Percentiles rank a stretch among this genome's conserved stretches.
These are phyloP conservation scores for Dictyostelium citrinum DNA, from an alignment of 78 protist species.

Conservation along the genomic window DNA sequence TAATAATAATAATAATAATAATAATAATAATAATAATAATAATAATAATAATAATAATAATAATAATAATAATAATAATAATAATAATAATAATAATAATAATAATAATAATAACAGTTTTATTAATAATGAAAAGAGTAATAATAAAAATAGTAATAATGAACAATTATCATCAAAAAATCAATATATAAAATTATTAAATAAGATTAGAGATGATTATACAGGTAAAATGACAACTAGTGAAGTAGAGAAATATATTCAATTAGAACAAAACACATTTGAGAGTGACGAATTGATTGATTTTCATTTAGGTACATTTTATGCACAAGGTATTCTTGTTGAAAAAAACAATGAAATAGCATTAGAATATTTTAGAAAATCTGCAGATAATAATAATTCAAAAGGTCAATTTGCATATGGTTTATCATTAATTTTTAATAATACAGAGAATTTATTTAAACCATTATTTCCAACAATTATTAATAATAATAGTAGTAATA, in stretches of 20 bases:
- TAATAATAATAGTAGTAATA: not conserved
- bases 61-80: too few relatives aligned
- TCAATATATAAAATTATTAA: not conserved
- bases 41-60: too few relatives aligned
- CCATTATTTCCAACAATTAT: constrained; percentile 32
- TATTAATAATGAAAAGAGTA: too few relatives aligned
- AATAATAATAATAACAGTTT: too few relatives aligned
- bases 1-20: too few relatives aligned
- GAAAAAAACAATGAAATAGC: constrained; percentile 8
- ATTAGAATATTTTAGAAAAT: not conserved
- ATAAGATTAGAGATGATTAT: not conserved
- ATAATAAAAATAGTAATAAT: not conserved
- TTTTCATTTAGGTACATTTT: constrained; percentile 43
- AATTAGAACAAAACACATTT: not conserved
- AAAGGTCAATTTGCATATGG: constrained; percentile 63
- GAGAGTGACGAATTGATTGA: constrained; percentile 43
- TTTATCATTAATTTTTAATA: constrained; percentile 8
- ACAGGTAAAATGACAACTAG: not conserved
- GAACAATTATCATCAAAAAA: not conserved
- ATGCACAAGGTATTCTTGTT: constrained; percentile 33
- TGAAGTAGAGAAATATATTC: not conserved
- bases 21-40: too few relatives aligned
- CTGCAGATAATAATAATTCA: constrained; percentile 40
- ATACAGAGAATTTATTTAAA: not conserved
- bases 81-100: not conserved